Percentiles rank a stretch among this genome's conserved stretches.
phyloP scores from a whole-genome alignment of 176 grass and related monocot genomes.

The Oryza glumipatula region DNA sequence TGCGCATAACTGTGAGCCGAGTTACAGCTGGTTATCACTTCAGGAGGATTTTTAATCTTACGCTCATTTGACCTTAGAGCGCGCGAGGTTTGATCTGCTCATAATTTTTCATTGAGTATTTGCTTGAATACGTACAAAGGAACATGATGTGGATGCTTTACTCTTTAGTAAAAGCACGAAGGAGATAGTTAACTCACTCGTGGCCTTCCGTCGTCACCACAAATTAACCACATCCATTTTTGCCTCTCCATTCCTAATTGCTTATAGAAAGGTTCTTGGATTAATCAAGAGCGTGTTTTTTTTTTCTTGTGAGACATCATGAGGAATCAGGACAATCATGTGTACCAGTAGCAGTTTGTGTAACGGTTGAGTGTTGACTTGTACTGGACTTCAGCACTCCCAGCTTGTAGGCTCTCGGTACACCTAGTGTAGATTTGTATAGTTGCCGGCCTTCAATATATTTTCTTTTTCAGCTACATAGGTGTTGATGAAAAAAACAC shows the following conservation, averaged over 20 bases:
- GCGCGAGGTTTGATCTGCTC: slow-evolving; percentile 38
- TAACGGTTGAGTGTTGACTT: slow-evolving; percentile 3
- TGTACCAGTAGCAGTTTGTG: not conserved
- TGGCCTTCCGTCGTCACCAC: slow-evolving; percentile 43
- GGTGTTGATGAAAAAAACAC: too few relatives aligned
- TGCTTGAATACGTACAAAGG: slow-evolving; percentile 72
- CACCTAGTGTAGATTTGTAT: not conserved
- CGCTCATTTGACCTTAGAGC: slow-evolving; percentile 36
- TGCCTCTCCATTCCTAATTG: not conserved
- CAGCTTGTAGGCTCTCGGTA: not conserved
- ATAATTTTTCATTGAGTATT: slow-evolving; percentile 34
- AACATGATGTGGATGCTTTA: slow-evolving; percentile 58
- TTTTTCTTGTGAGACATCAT: slow-evolving; percentile 10
- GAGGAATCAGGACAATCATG: not conserved
- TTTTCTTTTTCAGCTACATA: not conserved
- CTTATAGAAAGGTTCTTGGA: not conserved
- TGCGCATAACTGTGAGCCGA: not conserved
- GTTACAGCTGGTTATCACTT: slow-evolving; percentile 35
- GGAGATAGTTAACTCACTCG: slow-evolving; percentile 46
- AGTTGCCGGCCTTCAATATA: not conserved
- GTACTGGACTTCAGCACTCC: not conserved
- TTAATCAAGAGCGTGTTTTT: not conserved
- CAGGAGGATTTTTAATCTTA: slow-evolving; percentile 20
- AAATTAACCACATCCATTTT: slow-evolving; percentile 2
- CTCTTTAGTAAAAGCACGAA: slow-evolving; percentile 52